A percentile compares a stretch with the other conserved stretches of the same genome.
Conservation (phyloP, 2,329 filamentous ascomycete species). For the Endoconidiophora laricicola region DNA sequence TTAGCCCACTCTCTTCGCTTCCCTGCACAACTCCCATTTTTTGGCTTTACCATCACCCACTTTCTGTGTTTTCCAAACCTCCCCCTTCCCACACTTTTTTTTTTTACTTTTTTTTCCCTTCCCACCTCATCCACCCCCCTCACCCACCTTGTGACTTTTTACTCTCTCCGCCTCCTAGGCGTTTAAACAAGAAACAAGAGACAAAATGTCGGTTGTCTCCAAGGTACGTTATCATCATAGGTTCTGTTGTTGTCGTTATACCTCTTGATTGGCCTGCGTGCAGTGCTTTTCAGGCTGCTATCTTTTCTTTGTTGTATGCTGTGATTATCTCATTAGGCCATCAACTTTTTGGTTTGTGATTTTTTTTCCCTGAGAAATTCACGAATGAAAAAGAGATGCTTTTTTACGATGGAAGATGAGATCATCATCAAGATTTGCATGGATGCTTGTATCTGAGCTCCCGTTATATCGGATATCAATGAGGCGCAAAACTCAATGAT, state of each 20-base stretch:
- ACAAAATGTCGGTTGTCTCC: constrained; percentile 46
- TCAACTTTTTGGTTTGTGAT: neutral
- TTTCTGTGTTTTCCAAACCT: constrained; percentile 12
- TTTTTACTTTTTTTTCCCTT: constrained; percentile 11
- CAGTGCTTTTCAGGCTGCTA: neutral
- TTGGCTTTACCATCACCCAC: constrained; percentile 10
- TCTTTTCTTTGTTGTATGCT: neutral
- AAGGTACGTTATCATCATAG: constrained; percentile 32
- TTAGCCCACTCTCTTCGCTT: constrained; percentile 7
- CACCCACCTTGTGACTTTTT: constrained; percentile 14
- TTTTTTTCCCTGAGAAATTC: too few species aligned
- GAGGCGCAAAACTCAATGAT: too few species aligned
- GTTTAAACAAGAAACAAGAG: constrained; percentile 22
- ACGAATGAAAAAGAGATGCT: too few species aligned
- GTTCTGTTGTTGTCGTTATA: neutral
- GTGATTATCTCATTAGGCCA: neutral
- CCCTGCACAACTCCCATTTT: constrained; percentile 11
- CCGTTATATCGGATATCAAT: too few species aligned
- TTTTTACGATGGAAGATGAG: too few species aligned
- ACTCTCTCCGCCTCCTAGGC: constrained; percentile 13
- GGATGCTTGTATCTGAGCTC: too few species aligned
- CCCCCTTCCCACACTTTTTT: constrained; percentile 11
- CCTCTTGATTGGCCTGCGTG: constrained; percentile 1
- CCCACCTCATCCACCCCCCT: constrained; percentile 11
- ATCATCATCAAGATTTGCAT: too few species aligned